A percentile compares a stretch with the other conserved stretches of the same genome.
phyloP scores from a whole-genome alignment of 306 rosid genomes.

The Dalbergia cultrata region DNA sequence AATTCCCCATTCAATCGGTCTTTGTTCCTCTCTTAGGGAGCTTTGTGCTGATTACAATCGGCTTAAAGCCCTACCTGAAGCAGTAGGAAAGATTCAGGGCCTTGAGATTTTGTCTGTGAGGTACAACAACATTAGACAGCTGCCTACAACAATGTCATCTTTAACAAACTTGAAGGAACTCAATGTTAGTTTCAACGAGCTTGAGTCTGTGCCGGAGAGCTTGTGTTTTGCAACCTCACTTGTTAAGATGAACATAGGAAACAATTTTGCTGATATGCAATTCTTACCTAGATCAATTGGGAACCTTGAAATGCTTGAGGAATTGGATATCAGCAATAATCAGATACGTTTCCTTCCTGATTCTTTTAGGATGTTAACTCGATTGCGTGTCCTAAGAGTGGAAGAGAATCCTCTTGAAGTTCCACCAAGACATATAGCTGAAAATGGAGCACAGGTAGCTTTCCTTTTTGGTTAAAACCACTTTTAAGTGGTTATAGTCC shows the following conservation, averaged over 20 bases:
- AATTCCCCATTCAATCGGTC: conserved; percentile 71
- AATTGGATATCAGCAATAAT: conserved; percentile 78
- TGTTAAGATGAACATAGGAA: conserved; percentile 74
- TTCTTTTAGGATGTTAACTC: conserved; percentile 66
- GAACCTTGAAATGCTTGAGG: conserved; percentile 83
- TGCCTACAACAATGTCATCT: conserved; percentile 78
- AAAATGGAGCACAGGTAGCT: conserved; percentile 75
- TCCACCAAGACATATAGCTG: conserved; percentile 71
- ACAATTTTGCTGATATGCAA: conserved; percentile 74
- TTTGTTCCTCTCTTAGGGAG: conserved; percentile 65
- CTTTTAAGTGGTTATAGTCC: too few relatives aligned
- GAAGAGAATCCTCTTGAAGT: conserved; percentile 82
- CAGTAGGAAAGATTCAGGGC: conserved; percentile 70
- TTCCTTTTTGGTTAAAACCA: neutral
- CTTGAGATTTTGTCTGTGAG: conserved; percentile 71
- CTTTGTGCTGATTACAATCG: conserved; percentile 70
- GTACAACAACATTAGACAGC: conserved; percentile 69
- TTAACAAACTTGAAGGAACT: conserved; percentile 69
- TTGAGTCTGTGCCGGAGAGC: conserved; percentile 78
- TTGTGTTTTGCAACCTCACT: conserved; percentile 72
- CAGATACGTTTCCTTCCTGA: conserved; percentile 74
- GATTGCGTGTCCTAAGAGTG: conserved; percentile 61
- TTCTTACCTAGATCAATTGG: conserved; percentile 74
- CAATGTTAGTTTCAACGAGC: conserved; percentile 77
- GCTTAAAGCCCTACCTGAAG: conserved; percentile 83